Conservation (phyloP, 495 filamentous ascomycete genomes). For the Podospora conica region DNA sequence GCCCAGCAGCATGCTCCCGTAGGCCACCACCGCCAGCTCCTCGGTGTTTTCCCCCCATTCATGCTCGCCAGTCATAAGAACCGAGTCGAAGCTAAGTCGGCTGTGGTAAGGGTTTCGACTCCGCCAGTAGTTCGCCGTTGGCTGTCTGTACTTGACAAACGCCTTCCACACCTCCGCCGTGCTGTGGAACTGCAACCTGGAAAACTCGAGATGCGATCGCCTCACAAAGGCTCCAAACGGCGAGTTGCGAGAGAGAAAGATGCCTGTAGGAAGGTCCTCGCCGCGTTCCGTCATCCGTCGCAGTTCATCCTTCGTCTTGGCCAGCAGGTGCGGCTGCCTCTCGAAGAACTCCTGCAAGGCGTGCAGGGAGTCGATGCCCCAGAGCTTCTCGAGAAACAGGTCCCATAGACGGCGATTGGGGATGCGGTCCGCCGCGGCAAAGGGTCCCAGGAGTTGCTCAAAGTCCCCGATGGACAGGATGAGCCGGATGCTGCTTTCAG, state of each 20-base stretch:
- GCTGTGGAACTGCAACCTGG: slow-evolving; percentile 71
- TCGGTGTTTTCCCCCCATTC: slow-evolving; percentile 39
- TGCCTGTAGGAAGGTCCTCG: slow-evolving; percentile 33
- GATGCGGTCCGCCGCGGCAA: slow-evolving; percentile 52
- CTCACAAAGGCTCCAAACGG: slow-evolving; percentile 83
- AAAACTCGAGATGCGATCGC: slow-evolving; percentile 70
- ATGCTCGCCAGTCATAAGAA: slow-evolving; percentile 45
- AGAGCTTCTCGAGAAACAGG: slow-evolving; percentile 73
- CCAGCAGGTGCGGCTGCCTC: slow-evolving; percentile 49
- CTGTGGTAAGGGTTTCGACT: slow-evolving; percentile 57
- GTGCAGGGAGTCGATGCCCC: slow-evolving; percentile 76
- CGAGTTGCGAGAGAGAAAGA: slow-evolving; percentile 57
- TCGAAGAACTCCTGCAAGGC: slow-evolving; percentile 68
- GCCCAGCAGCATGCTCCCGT: slow-evolving; percentile 51
- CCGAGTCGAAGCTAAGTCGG: slow-evolving; percentile 62
- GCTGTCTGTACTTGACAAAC: slow-evolving; percentile 71
- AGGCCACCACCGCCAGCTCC: slow-evolving; percentile 50
- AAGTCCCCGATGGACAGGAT: slow-evolving; percentile 60
- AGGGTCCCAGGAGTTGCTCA: slow-evolving; percentile 53
- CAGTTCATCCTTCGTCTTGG: slow-evolving; percentile 54
- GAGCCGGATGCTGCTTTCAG: slow-evolving; percentile 42
- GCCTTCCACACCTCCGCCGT: slow-evolving; percentile 68
- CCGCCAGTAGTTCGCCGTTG: slow-evolving; percentile 65
- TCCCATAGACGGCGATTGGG: slow-evolving; percentile 83
- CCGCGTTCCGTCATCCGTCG: slow-evolving; percentile 35